Percentiles rank a stretch among this genome's conserved stretches.
Evolutionary conservation across 768 basidiomycete genomes (phyloP).

Genomic region (Agaricus subrufescens): DNA sequence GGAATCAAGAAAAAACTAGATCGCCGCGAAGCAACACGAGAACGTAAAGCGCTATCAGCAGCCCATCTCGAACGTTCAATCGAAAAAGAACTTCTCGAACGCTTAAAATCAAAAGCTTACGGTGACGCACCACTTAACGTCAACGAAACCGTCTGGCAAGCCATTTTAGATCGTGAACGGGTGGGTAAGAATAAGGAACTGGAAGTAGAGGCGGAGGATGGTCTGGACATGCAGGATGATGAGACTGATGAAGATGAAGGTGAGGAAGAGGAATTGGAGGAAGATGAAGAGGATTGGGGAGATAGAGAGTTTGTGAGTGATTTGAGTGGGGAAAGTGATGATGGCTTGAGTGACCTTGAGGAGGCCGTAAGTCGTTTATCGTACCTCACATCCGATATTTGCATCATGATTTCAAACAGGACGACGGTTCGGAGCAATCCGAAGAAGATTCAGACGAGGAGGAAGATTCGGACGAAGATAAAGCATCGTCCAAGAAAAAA

Average conservation of each 20-base stretch:
- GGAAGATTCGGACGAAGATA: constrained; percentile 28
- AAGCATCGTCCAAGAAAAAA: constrained; percentile 29
- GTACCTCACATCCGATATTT: not conserved
- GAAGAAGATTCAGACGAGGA: constrained; percentile 9
- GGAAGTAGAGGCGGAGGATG: constrained; percentile 25
- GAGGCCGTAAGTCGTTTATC: constrained; percentile 51
- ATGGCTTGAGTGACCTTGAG: constrained; percentile 64
- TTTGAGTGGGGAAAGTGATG: constrained; percentile 61
- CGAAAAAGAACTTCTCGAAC: constrained; percentile 93
- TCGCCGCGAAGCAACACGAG: constrained; percentile 84
- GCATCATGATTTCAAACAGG: constrained; percentile 15
- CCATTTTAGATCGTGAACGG: constrained; percentile 82
- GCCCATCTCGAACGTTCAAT: constrained; percentile 94
- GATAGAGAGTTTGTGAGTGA: constrained; percentile 76
- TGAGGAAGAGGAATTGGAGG: constrained; percentile 52
- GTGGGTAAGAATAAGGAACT: constrained; percentile 52
- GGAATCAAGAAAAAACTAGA: constrained; percentile 98
- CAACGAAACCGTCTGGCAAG: constrained; percentile 94
- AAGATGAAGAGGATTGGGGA: constrained; percentile 49
- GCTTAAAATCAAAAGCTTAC: constrained; percentile 94
- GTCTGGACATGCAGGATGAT: constrained; percentile 28
- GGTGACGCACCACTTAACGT: constrained; percentile 97
- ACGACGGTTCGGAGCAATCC: constrained; percentile 17
- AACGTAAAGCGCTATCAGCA: constrained; percentile 93
- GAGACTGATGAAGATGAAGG: constrained; percentile 51